These are phyloP conservation scores for Dothiorella sarmentorum DNA, from an alignment of 2,329 filamentous ascomycete species.

Conservation along the genomic window DNA sequence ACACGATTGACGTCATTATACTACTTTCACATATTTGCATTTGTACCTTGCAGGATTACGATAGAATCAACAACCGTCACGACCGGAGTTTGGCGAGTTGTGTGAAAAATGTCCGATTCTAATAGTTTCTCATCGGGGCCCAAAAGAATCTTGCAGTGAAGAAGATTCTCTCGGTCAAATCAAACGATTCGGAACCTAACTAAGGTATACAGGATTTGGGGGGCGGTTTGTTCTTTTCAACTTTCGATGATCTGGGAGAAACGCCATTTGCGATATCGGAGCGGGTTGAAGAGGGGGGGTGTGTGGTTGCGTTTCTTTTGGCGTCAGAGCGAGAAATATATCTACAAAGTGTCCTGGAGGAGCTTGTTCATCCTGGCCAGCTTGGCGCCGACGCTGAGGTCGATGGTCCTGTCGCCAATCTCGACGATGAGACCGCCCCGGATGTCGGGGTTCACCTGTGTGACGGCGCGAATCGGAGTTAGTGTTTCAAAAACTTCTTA, in stretches of 20 bases:
- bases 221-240: background rate
- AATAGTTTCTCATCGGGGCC: background rate
- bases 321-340: conserved; percentile 21
- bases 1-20: too few relatives aligned
- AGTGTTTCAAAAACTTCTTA: too few relatives aligned
- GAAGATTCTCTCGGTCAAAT: background rate
- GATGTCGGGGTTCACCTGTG: conserved; percentile 87
- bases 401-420: conserved; percentile 96
- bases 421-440: conserved; percentile 92
- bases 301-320: too few relatives aligned
- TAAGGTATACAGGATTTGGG: conserved; percentile 10
- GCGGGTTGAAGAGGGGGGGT: too few relatives aligned
- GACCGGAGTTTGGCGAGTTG: too few relatives aligned
- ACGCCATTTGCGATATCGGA: conserved; percentile 1
- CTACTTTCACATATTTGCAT: too few relatives aligned
- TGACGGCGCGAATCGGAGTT: too few relatives aligned
- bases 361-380: conserved; percentile 99
- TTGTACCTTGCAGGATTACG: too few relatives aligned
- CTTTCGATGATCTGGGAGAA: background rate
- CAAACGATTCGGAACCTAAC: conserved; percentile 1
- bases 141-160: background rate
- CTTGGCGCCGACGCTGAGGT: conserved; percentile 91
- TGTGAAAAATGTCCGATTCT: background rate
- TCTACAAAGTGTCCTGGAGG: conserved; percentile 94
- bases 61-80: too few relatives aligned